Evolutionary conservation across 257 asterid genomes (phyloP).

Genomic region (Solanum ahanhuiri): DNA sequence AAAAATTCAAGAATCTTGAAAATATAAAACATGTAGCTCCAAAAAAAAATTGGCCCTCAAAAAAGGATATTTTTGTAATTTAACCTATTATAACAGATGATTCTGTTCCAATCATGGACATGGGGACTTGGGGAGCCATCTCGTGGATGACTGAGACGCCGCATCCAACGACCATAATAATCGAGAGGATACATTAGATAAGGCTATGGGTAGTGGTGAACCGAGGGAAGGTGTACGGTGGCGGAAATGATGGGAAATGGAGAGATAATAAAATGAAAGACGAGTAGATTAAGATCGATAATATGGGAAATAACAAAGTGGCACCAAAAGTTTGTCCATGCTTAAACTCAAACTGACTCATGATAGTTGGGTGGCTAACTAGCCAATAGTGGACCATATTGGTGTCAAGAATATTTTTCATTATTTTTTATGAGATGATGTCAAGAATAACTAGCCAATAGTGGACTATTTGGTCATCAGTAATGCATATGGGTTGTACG

Average conservation of each 20-base stretch:
- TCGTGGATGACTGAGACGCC: constrained; percentile 54
- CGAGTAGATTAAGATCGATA: constrained; percentile 49
- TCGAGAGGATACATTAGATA: constrained; percentile 56
- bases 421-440: neutral
- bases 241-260: constrained; percentile 8
- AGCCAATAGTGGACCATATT: constrained; percentile 40
- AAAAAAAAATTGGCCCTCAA: constrained; percentile 44
- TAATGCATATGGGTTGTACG: no score
- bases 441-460: no score
- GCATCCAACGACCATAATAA: constrained; percentile 52
- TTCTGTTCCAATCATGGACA: constrained; percentile 29
- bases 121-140: constrained; percentile 35
- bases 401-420: constrained; percentile 27
- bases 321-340: constrained; percentile 48
- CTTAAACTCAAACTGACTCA: constrained; percentile 50
- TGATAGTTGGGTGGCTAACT: constrained; percentile 49
- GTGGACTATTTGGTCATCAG: no score
- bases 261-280: constrained; percentile 36
- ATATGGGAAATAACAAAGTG: constrained; percentile 34
- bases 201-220: constrained; percentile 51
- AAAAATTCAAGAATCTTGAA: constrained; percentile 61
- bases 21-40: constrained; percentile 60
- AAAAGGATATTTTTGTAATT: constrained; percentile 35
- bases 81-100: constrained; percentile 36
- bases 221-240: neutral